A percentile compares a stretch with the other conserved stretches of the same genome.
phyloP scores from a whole-genome alignment of 2,329 filamentous ascomycete genomes.

The Colletotrichum costaricense region DNA sequence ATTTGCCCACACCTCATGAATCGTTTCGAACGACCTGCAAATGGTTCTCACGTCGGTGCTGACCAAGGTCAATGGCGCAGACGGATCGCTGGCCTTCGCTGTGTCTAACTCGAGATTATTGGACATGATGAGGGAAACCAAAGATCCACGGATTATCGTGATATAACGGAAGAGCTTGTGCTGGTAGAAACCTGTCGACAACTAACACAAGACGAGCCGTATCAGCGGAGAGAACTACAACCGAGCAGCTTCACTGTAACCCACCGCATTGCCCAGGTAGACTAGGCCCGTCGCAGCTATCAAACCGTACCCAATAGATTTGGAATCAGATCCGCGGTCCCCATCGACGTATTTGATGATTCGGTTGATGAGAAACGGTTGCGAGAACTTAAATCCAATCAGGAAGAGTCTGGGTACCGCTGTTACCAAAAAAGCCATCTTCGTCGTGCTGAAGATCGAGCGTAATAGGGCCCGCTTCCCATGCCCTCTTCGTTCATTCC shows the following conservation, averaged over 20 bases:
- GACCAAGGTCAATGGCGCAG: conserved; percentile 39
- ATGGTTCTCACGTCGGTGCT: conserved; percentile 39
- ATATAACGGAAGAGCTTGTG: conserved; percentile 44
- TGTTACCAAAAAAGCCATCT: conserved; percentile 45
- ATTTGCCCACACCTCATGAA: conserved; percentile 45
- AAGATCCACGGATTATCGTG: conserved; percentile 19
- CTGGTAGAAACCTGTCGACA: conserved; percentile 46
- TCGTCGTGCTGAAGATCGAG: conserved; percentile 41
- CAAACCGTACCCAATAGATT: conserved; percentile 45
- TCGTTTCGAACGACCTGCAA: conserved; percentile 39
- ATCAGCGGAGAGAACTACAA: background rate
- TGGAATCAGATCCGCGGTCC: conserved; percentile 22
- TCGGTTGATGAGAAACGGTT: conserved; percentile 41
- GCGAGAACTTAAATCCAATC: conserved; percentile 44
- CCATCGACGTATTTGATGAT: conserved; percentile 38
- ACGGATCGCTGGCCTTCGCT: background rate
- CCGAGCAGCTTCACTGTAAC: background rate
- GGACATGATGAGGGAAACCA: conserved; percentile 14
- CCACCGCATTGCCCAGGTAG: conserved; percentile 45
- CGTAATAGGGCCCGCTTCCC: conserved; percentile 40
- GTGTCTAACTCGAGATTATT: conserved; percentile 13
- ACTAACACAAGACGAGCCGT: background rate
- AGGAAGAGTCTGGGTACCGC: conserved; percentile 42
- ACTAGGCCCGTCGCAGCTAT: conserved; percentile 47
- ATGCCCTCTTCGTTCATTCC: conserved; percentile 38